Evolutionary conservation across 768 basidiomycete genomes (phyloP).

Genomic region (Rhodotorula toruloides): DNA sequence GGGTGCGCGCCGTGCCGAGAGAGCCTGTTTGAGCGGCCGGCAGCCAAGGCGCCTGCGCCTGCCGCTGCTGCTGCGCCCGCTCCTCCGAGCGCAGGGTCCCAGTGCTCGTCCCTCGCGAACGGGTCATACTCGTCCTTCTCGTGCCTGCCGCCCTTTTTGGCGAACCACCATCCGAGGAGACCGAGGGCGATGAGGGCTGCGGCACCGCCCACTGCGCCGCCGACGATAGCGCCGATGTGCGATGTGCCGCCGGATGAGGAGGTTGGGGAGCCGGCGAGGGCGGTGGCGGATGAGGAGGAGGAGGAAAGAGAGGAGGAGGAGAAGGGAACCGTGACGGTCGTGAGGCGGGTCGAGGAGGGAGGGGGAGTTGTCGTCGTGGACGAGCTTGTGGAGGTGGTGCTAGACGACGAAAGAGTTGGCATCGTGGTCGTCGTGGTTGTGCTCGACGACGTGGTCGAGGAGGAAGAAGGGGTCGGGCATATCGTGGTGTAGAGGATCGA

Average conservation of each 20-base stretch:
- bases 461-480: background rate
- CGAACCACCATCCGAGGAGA: slow-evolving; percentile 14
- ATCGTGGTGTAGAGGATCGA: slow-evolving; percentile 7
- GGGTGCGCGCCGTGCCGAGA: background rate
- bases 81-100: slow-evolving; percentile 1
- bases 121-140: slow-evolving; percentile 3
- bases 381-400: background rate
- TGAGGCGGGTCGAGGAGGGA: background rate
- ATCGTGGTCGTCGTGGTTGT: background rate
- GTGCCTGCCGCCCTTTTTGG: background rate
- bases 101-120: slow-evolving; percentile 8
- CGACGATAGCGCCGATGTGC: slow-evolving; percentile 21
- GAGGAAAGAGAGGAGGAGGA: background rate
- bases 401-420: background rate
- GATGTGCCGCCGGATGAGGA: background rate
- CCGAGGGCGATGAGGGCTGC: slow-evolving; percentile 13
- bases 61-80: background rate
- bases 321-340: background rate
- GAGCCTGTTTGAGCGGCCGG: background rate
- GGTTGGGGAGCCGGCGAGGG: background rate
- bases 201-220: slow-evolving; percentile 25
- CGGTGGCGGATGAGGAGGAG: slow-evolving; percentile 7
- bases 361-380: background rate
- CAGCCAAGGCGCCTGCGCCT: background rate
- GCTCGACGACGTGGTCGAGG: background rate